Conservation (phyloP, 2,329 filamentous ascomycete species). For the Paradendryphiella salina region DNA sequence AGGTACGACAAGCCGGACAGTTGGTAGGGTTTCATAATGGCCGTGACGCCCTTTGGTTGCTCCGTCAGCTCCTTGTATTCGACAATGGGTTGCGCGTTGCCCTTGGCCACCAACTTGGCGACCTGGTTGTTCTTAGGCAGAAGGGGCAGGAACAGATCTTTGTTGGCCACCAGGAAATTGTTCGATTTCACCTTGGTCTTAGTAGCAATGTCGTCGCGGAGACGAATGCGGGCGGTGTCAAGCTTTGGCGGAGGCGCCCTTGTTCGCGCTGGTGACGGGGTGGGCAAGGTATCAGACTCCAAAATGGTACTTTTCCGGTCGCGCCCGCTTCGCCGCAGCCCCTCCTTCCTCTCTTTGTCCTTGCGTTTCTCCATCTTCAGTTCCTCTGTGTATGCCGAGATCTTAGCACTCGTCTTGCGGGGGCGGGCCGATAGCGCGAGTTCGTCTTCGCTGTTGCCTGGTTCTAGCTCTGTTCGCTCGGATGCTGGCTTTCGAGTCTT, state of each 20-base stretch:
- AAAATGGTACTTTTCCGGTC: constrained; percentile 35
- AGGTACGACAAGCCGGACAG: constrained; percentile 98
- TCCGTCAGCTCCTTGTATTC: constrained; percentile 48
- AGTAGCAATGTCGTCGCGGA: constrained; percentile 49
- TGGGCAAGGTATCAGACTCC: constrained; percentile 35
- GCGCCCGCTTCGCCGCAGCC: constrained; percentile 30
- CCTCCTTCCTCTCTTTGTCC: constrained; percentile 12
- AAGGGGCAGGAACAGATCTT: constrained; percentile 53
- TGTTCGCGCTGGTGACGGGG: constrained; percentile 14
- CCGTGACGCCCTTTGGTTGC: constrained; percentile 54
- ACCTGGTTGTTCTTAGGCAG: constrained; percentile 52
- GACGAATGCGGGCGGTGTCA: constrained; percentile 47
- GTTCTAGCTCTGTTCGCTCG: constrained; percentile 1
- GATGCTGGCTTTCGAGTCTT: background rate
- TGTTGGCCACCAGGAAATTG: constrained; percentile 52
- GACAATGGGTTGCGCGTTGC: constrained; percentile 32
- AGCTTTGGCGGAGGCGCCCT: constrained; percentile 27
- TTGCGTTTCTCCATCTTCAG: constrained; percentile 42
- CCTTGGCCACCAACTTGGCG: constrained; percentile 40
- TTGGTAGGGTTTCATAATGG: constrained; percentile 88
- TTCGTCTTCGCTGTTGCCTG: constrained; percentile 32
- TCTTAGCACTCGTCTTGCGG: constrained; percentile 18
- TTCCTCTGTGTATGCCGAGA: constrained; percentile 24
- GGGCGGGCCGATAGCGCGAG: constrained; percentile 19
- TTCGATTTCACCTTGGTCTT: constrained; percentile 51